phyloP scores from a whole-genome alignment of 83 land plant species.

The Picea engelmannii region DNA sequence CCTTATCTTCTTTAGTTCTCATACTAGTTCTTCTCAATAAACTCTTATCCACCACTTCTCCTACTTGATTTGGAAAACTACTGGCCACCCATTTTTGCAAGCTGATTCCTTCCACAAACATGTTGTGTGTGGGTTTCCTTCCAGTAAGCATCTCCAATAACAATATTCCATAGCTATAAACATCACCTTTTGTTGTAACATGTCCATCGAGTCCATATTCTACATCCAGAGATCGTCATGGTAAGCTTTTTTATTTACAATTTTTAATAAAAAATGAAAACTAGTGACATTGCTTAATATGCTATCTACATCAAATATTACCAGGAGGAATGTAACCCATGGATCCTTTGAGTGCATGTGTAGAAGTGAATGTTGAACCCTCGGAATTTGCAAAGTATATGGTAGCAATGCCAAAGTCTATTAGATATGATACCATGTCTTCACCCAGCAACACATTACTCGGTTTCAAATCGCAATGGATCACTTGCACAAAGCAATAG shows the following conservation, averaged over 20 bases:
- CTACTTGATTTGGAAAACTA: too few relatives aligned
- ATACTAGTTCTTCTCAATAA: too few relatives aligned
- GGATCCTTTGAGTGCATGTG: not conserved
- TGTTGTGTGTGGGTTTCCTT: not conserved
- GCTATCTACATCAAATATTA: not conserved
- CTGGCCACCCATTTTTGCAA: too few relatives aligned
- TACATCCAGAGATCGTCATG: not conserved
- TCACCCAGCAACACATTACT: not conserved
- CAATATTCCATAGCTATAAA: not conserved
- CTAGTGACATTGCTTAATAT: not conserved
- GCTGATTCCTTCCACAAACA: not conserved
- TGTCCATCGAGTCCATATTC: not conserved
- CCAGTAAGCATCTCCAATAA: not conserved
- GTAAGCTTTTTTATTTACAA: too few relatives aligned
- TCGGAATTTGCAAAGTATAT: not conserved
- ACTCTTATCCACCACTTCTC: too few relatives aligned
- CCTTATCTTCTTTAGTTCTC: too few relatives aligned
- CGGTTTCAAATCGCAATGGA: not conserved
- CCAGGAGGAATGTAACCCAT: not conserved
- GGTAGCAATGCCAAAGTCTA: not conserved
- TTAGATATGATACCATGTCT: not conserved
- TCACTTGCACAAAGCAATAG: not conserved
- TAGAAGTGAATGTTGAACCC: not conserved
- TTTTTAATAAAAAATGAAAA: not conserved
- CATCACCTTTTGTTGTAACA: not conserved